A percentile compares a stretch with the other conserved stretches of the same genome.
These are phyloP conservation scores for Trypanosoma congolense DNA, from an alignment of 208 protist species.

Conservation along the genomic window DNA sequence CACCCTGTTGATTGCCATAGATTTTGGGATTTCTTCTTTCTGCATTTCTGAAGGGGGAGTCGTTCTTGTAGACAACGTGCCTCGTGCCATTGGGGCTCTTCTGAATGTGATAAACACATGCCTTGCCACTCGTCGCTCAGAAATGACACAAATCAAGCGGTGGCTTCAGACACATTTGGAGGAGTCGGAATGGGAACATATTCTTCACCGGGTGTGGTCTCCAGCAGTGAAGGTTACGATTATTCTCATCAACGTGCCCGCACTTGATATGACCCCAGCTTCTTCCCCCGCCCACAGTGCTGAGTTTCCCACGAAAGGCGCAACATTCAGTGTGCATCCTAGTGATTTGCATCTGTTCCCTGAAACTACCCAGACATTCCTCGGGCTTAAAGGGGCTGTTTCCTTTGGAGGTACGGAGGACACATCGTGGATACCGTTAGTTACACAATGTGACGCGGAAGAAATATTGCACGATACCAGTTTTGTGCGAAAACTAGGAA, in stretches of 20 bases:
- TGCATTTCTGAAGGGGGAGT: conserved; percentile 67
- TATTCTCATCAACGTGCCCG: conserved; percentile 72
- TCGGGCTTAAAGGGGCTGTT: conserved; percentile 20
- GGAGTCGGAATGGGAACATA: conserved; percentile 24
- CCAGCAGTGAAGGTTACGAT: conserved; percentile 62
- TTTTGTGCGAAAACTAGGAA: conserved; percentile 44
- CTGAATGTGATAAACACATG: conserved; percentile 59
- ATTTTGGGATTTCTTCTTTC: conserved; percentile 68
- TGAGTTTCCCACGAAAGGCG: background rate
- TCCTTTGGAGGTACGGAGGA: conserved; percentile 14
- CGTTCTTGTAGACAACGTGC: conserved; percentile 67
- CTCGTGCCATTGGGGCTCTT: conserved; percentile 54
- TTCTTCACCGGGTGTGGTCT: conserved; percentile 67
- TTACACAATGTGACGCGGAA: conserved; percentile 46
- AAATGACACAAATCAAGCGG: conserved; percentile 27
- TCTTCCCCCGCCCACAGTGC: conserved; percentile 1
- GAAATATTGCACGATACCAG: conserved; percentile 37
- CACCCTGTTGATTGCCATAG: conserved; percentile 68
- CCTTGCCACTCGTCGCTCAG: conserved; percentile 53
- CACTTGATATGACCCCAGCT: conserved; percentile 1
- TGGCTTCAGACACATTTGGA: conserved; percentile 47
- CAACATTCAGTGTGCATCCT: background rate
- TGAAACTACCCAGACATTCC: conserved; percentile 35
- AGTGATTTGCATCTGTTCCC: conserved; percentile 13
- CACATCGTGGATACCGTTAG: conserved; percentile 35